These are phyloP conservation scores for Solanum okadae DNA, from an alignment of 257 asterid species.

Conservation along the genomic window DNA sequence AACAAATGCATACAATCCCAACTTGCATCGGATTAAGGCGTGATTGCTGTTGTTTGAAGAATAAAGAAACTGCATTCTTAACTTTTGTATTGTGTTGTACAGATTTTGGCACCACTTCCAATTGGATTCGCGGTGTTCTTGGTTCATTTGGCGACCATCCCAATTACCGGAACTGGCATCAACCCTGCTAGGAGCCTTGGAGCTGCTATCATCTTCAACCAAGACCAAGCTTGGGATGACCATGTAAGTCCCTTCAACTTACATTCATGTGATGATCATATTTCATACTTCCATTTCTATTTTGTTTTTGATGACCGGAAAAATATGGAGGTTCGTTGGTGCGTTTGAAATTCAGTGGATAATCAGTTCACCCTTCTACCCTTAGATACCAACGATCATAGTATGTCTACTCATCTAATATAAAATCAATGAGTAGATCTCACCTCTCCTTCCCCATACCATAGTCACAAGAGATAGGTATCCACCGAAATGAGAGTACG, in stretches of 20 bases:
- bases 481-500: not conserved
- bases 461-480: not conserved
- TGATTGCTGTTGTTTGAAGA: not conserved
- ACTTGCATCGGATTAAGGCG: not conserved
- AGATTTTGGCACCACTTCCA: constrained; percentile 48
- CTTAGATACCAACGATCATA: too few relatives aligned
- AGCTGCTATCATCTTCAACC: constrained; percentile 44
- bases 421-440: not conserved
- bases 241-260: constrained; percentile 19
- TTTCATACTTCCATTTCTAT: not conserved
- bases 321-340: too few relatives aligned
- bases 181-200: constrained; percentile 51
- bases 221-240: constrained; percentile 34
- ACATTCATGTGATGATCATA: not conserved
- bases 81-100: not conserved
- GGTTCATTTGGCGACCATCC: constrained; percentile 48
- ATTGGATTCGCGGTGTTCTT: constrained; percentile 43
- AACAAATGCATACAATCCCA: not conserved
- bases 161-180: constrained; percentile 44
- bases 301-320: not conserved
- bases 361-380: not conserved
- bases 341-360: too few relatives aligned
- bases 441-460: not conserved
- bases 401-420: too few relatives aligned
- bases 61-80: not conserved